Conservation (phyloP, 2,329 filamentous ascomycete species). For the Aspergillus alliaceus region DNA sequence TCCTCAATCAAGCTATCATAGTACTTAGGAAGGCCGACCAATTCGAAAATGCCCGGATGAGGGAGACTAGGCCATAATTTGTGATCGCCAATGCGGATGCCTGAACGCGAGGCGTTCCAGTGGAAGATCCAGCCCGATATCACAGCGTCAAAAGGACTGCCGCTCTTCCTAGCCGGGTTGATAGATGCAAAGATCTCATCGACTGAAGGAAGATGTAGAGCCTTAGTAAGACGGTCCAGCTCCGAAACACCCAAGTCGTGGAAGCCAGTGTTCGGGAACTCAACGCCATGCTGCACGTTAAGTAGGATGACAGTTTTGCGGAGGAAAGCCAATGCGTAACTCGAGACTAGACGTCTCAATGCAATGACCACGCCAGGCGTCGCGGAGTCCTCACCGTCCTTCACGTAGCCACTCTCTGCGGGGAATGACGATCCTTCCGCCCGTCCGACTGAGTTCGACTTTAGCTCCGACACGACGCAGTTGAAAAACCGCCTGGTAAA, state of each 20-base stretch:
- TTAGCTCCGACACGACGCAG: conserved; percentile 38
- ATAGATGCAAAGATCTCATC: conserved; percentile 72
- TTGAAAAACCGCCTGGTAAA: conserved; percentile 38
- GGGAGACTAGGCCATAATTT: conserved; percentile 54
- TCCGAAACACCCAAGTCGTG: conserved; percentile 69
- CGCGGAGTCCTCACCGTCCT: conserved; percentile 36
- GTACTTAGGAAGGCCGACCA: conserved; percentile 86
- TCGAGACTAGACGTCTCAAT: conserved; percentile 55
- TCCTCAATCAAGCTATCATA: conserved; percentile 93
- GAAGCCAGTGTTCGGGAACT: conserved; percentile 72
- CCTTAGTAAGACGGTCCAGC: conserved; percentile 75
- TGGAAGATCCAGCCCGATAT: conserved; percentile 70
- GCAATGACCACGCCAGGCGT: conserved; percentile 34
- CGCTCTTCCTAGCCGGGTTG: conserved; percentile 39
- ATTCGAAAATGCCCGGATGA: conserved; percentile 90
- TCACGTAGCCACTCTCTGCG: conserved; percentile 38
- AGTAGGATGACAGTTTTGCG: conserved; percentile 82
- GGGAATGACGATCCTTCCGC: conserved; percentile 36
- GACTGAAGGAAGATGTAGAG: conserved; percentile 73
- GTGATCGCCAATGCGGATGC: conserved; percentile 32
- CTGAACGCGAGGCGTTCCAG: conserved; percentile 36
- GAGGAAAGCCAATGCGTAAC: conserved; percentile 86
- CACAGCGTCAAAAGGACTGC: conserved; percentile 49
- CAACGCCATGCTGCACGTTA: conserved; percentile 83
- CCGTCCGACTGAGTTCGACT: conserved; percentile 36